phyloP scores from a whole-genome alignment of 148 eudicot genomes.

The Camellia sinensis region DNA sequence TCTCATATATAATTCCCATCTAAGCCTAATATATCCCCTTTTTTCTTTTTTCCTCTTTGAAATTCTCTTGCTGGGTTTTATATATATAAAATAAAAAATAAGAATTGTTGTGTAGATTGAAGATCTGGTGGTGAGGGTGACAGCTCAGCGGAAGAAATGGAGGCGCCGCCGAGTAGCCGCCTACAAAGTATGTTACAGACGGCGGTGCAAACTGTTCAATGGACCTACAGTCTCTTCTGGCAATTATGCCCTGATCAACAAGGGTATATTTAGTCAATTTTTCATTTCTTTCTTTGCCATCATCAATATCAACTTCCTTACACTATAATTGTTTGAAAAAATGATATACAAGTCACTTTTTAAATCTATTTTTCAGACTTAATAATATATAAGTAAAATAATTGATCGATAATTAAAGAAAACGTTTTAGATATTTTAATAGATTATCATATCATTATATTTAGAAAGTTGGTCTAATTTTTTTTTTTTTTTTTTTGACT shows the following conservation, averaged over 20 bases:
- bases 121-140: not conserved
- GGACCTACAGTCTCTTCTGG: slow-evolving; percentile 91
- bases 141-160: slow-evolving; percentile 19
- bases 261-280: slow-evolving; percentile 37
- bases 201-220: slow-evolving; percentile 59
- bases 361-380: no score
- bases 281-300: no score
- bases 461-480: no score
- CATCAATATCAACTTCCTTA: no score
- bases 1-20: not conserved
- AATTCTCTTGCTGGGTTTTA: not conserved
- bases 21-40: not conserved
- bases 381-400: no score
- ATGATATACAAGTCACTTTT: no score
- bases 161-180: slow-evolving; percentile 25
- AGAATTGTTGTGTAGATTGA: not conserved
- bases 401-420: no score
- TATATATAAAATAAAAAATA: not conserved
- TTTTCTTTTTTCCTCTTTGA: slow-evolving; percentile 2
- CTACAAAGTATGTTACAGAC: slow-evolving; percentile 60
- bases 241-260: slow-evolving; percentile 59
- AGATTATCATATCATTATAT: no score
- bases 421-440: no score
- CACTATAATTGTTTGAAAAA: no score
- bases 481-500: no score